phyloP scores from a whole-genome alignment of 768 basidiomycete genomes.

The Lactifluus subvellereus region DNA sequence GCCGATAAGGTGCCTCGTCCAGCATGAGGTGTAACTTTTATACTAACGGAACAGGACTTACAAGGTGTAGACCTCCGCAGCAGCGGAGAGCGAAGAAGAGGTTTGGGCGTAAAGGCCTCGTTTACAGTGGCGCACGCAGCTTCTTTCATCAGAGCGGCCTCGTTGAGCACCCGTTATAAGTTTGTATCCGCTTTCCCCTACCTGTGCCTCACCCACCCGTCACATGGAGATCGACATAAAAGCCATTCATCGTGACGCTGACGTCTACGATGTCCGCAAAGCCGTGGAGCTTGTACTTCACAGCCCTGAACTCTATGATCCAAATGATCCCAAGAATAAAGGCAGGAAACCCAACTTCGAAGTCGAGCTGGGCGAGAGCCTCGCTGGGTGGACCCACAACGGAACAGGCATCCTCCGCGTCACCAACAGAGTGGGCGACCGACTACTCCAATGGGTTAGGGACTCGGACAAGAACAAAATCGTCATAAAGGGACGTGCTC shows the following conservation, averaged over 20 bases:
- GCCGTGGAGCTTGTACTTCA: conserved; percentile 54
- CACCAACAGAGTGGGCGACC: conserved; percentile 36
- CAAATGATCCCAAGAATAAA: conserved; percentile 31
- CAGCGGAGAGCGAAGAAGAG: not conserved
- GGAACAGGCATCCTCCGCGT: conserved; percentile 39
- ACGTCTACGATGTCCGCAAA: conserved; percentile 51
- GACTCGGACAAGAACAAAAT: conserved; percentile 28
- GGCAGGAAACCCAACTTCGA: conserved; percentile 48
- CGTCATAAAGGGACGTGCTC: conserved; percentile 25
- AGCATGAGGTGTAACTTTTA: no score
- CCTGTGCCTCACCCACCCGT: not conserved
- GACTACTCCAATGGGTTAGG: conserved; percentile 42
- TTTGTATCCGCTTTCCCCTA: not conserved
- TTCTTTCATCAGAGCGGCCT: not conserved
- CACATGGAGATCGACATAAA: conserved; percentile 37
- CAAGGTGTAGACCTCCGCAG: not conserved
- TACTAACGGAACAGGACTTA: not conserved
- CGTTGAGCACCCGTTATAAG: not conserved
- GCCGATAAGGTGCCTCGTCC: no score
- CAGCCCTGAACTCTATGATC: conserved; percentile 42
- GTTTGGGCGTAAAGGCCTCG: not conserved
- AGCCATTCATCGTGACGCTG: conserved; percentile 36
- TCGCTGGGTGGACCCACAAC: conserved; percentile 49
- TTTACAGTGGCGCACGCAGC: not conserved
- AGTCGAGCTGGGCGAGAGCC: conserved; percentile 45